Evolutionary conservation across 2,329 filamentous ascomycete genomes (phyloP).

Genomic region (Pyrenophora teres): DNA sequence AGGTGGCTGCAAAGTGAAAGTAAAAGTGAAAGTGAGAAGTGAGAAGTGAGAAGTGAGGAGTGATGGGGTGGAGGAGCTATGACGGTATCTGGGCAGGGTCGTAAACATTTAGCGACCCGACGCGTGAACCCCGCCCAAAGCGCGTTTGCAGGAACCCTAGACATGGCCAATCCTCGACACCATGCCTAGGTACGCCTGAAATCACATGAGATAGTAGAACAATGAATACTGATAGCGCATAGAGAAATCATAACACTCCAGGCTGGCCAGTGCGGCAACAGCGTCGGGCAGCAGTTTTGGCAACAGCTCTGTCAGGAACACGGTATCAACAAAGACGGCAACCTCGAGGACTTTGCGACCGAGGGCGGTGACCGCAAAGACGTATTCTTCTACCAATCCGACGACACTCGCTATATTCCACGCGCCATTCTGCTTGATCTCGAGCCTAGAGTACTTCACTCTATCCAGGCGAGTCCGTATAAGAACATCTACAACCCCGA

Average conservation of each 20-base stretch:
- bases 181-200: slow-evolving; percentile 45
- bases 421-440: slow-evolving; percentile 93
- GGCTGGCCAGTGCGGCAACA: slow-evolving; percentile 99
- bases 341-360: slow-evolving; percentile 95
- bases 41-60: background rate
- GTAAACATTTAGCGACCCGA: slow-evolving; percentile 23
- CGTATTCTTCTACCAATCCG: slow-evolving; percentile 98
- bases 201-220: slow-evolving; percentile 1
- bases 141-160: slow-evolving; percentile 38
- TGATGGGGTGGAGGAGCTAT: slow-evolving; percentile 2
- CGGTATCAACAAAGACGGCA: slow-evolving; percentile 95
- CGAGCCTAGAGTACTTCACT: slow-evolving; percentile 88
- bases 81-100: slow-evolving; percentile 4
- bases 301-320: slow-evolving; percentile 98
- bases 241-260: slow-evolving; percentile 99
- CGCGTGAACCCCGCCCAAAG: slow-evolving; percentile 36
- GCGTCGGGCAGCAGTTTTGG: slow-evolving; percentile 98
- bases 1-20: background rate
- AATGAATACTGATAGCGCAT: slow-evolving; percentile 17
- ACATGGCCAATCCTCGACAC: slow-evolving; percentile 30
- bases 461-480: slow-evolving; percentile 91
- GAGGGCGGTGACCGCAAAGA: slow-evolving; percentile 98
- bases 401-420: slow-evolving; percentile 97
- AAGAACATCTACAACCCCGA: slow-evolving; percentile 99
- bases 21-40: too few species aligned